Evolutionary conservation across 2,329 filamentous ascomycete species (phyloP).

Genomic region (Cladosporium sp.): DNA sequence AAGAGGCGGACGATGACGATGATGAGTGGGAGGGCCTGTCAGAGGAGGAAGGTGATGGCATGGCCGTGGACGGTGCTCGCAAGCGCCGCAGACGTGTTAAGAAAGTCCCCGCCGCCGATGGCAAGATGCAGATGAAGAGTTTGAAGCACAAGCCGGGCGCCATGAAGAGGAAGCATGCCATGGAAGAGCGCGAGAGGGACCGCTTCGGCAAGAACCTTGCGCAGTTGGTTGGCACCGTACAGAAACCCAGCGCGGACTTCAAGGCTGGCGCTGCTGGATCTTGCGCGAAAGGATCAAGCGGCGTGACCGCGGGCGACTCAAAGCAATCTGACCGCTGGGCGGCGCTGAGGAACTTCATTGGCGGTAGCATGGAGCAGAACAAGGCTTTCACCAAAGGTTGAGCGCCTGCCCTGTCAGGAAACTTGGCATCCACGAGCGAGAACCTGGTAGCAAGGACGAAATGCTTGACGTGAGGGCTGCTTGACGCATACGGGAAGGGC

Average conservation of each 20-base stretch:
- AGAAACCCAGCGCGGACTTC: conserved; percentile 9
- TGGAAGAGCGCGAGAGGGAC: conserved; percentile 77
- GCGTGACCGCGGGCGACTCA: conserved; percentile 22
- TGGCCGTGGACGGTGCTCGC: conserved; percentile 13
- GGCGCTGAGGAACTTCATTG: conserved; percentile 77
- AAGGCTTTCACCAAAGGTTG: conserved; percentile 56
- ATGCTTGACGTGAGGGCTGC: too few relatives aligned
- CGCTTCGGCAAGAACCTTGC: conserved; percentile 82
- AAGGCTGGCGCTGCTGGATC: conserved; percentile 22
- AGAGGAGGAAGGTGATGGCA: conserved; percentile 25
- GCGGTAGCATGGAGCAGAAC: conserved; percentile 84
- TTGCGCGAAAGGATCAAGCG: conserved; percentile 4
- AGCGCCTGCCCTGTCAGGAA: neutral
- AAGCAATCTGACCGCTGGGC: conserved; percentile 65
- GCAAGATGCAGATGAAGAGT: conserved; percentile 69
- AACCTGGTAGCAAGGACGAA: too few relatives aligned
- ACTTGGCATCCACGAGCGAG: too few relatives aligned
- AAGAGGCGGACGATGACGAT: conserved; percentile 37
- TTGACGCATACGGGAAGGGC: too few relatives aligned
- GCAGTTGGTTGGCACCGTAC: conserved; percentile 48
- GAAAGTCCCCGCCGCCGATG: conserved; percentile 39
- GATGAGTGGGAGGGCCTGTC: conserved; percentile 37
- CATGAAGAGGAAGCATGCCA: conserved; percentile 73
- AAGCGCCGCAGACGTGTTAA: conserved; percentile 14
- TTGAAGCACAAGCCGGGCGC: conserved; percentile 72